Percentiles rank a stretch among this genome's conserved stretches.
Conservation (phyloP, 371 early-diverging fungal genomes). For the Syncephalastrum racemosum region DNA sequence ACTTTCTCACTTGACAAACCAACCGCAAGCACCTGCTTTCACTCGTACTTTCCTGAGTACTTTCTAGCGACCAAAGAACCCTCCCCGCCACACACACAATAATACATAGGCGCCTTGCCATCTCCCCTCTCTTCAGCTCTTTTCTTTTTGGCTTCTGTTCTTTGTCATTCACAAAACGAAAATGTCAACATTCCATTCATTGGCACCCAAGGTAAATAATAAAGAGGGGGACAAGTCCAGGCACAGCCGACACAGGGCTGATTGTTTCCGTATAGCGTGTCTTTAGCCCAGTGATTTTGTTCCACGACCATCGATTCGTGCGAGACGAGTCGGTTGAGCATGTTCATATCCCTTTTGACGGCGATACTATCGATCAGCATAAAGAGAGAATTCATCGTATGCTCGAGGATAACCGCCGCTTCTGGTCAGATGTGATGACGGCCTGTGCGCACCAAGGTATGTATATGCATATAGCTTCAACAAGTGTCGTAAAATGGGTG, state of each 20-base stretch:
- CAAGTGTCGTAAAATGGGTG: conserved; percentile 10
- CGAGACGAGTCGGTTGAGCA: conserved; percentile 27
- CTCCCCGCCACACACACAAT: too few relatives aligned
- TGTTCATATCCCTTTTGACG: conserved; percentile 23
- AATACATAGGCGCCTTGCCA: too few relatives aligned
- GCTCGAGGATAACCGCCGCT: conserved; percentile 35
- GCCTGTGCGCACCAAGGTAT: conserved; percentile 2
- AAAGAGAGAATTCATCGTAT: conserved; percentile 31
- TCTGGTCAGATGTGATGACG: conserved; percentile 36
- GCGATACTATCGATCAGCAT: conserved; percentile 17
- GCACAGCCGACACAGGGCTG: conserved; percentile 1
- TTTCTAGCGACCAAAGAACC: too few relatives aligned
- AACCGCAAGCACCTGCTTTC: too few relatives aligned
- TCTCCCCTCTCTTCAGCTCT: too few relatives aligned
- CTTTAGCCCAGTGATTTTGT: conserved; percentile 43
- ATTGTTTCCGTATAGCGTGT: conserved; percentile 17
- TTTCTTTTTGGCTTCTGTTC: too few relatives aligned
- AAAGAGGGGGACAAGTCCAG: too few relatives aligned
- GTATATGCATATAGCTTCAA: conserved; percentile 1
- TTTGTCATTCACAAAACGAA: too few relatives aligned
- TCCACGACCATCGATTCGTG: conserved; percentile 34
- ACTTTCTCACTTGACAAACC: too few relatives aligned
- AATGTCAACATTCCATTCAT: too few relatives aligned
- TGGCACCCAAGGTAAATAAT: too few relatives aligned
- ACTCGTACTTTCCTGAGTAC: too few relatives aligned